These are phyloP conservation scores for Exidia glandulosa DNA, from an alignment of 768 basidiomycete species.

Conservation along the genomic window DNA sequence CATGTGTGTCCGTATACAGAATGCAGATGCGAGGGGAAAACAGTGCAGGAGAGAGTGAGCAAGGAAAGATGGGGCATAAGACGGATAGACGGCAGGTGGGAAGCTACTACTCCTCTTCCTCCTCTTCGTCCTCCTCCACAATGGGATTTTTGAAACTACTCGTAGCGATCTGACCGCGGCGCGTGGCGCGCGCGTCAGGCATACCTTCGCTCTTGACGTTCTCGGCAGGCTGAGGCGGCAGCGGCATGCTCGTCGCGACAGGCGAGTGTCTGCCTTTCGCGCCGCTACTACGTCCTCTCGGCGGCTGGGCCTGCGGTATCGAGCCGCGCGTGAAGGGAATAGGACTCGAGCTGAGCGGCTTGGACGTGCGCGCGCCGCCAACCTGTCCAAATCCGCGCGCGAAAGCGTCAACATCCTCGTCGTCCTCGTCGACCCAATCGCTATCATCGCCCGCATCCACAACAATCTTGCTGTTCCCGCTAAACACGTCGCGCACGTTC, in stretches of 20 bases:
- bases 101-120: conserved; percentile 16
- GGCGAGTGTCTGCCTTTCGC: conserved; percentile 38
- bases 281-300: too few species aligned
- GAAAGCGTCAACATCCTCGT: conserved; percentile 51
- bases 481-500: conserved; percentile 67
- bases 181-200: conserved; percentile 14
- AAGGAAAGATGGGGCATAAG: background rate
- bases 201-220: conserved; percentile 52
- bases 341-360: conserved; percentile 8
- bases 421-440: conserved; percentile 77
- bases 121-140: conserved; percentile 81
- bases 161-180: background rate
- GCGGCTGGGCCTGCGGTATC: too few species aligned
- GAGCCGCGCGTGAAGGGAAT: conserved; percentile 6
- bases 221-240: conserved; percentile 48
- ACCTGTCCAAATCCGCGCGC: conserved; percentile 68
- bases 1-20: too few species aligned
- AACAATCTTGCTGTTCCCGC: conserved; percentile 34
- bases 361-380: conserved; percentile 20
- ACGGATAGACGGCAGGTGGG: conserved; percentile 5
- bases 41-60: background rate
- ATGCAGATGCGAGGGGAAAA: too few species aligned
- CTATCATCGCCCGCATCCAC: conserved; percentile 60
- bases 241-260: conserved; percentile 46
- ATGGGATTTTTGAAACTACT: conserved; percentile 23